phyloP scores from a whole-genome alignment of 805 yeast genomes.

The Priceomyces melissophilus region DNA sequence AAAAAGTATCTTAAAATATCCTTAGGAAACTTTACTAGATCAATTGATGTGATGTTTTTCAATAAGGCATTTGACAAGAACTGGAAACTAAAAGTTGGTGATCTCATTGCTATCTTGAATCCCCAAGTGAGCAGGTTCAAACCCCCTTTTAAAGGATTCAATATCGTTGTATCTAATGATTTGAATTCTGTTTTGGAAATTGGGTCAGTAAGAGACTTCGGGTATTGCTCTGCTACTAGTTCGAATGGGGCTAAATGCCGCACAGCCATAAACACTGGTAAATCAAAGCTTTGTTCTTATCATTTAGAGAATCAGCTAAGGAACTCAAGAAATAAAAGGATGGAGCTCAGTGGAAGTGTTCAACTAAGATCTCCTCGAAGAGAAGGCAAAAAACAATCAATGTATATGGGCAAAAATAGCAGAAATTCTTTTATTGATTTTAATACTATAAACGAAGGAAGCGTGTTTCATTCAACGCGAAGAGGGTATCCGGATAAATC shows the following conservation, averaged over 20 bases:
- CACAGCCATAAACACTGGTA: slow-evolving; percentile 54
- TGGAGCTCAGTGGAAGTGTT: slow-evolving; percentile 69
- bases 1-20: slow-evolving; percentile 57
- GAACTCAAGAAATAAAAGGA: slow-evolving; percentile 55
- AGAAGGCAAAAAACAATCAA: slow-evolving; percentile 22
- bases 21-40: slow-evolving; percentile 64
- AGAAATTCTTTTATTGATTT: slow-evolving; percentile 11
- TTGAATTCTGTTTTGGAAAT: slow-evolving; percentile 61
- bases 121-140: slow-evolving; percentile 41
- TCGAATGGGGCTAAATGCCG: slow-evolving; percentile 53
- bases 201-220: slow-evolving; percentile 67
- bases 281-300: slow-evolving; percentile 60
- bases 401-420: slow-evolving; percentile 33
- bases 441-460: slow-evolving; percentile 19
- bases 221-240: slow-evolving; percentile 55
- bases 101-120: slow-evolving; percentile 68
- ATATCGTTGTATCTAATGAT: slow-evolving; percentile 50
- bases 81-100: slow-evolving; percentile 75
- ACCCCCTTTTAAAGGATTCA: slow-evolving; percentile 37
- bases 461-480: slow-evolving; percentile 16
- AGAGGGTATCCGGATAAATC: slow-evolving; percentile 21
- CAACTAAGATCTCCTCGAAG: slow-evolving; percentile 55
- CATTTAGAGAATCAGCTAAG: slow-evolving; percentile 62
- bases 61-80: slow-evolving; percentile 65
- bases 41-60: slow-evolving; percentile 59